A percentile compares a stretch with the other conserved stretches of the same genome.
phyloP scores from a whole-genome alignment of 768 basidiomycete species.

The Lactarius sp. region DNA sequence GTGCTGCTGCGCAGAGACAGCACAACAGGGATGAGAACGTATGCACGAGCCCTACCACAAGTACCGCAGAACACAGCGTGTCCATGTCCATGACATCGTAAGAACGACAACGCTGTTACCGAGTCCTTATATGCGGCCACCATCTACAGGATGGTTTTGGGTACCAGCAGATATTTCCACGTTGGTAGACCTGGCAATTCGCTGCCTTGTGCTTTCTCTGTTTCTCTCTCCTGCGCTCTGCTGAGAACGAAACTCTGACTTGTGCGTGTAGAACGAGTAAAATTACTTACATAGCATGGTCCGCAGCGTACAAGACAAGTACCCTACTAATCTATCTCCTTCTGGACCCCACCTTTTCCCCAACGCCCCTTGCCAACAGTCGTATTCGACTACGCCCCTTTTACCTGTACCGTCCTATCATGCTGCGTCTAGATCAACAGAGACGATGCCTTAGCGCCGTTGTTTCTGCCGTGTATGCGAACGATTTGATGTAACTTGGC shows the following conservation, averaged over 20 bases:
- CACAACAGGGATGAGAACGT: slow-evolving; percentile 27
- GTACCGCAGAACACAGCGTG: not conserved
- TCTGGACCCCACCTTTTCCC: slow-evolving; percentile 68
- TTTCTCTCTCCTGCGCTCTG: not conserved
- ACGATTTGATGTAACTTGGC: not conserved
- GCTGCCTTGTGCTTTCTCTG: slow-evolving; percentile 45
- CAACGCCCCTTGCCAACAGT: slow-evolving; percentile 36
- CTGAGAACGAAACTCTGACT: not conserved
- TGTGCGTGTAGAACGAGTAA: slow-evolving; percentile 49
- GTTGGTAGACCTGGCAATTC: slow-evolving; percentile 44
- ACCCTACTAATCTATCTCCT: slow-evolving; percentile 78
- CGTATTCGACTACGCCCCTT: slow-evolving; percentile 28
- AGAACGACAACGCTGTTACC: slow-evolving; percentile 67
- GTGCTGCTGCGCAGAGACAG: slow-evolving; percentile 25
- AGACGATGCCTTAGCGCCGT: slow-evolving; percentile 28
- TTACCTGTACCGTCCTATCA: not conserved
- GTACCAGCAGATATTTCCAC: slow-evolving; percentile 32
- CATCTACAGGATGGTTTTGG: slow-evolving; percentile 71
- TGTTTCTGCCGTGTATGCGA: not conserved
- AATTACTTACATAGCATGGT: slow-evolving; percentile 86
- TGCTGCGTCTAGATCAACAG: slow-evolving; percentile 2
- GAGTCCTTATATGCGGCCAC: slow-evolving; percentile 65
- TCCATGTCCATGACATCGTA: slow-evolving; percentile 37
- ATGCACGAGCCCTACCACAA: slow-evolving; percentile 4
- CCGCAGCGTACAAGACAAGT: slow-evolving; percentile 79